Base-by-base conservation (phyloP, 2,329 filamentous ascomycete genomes). In the Bisporella sp. region DNA sequence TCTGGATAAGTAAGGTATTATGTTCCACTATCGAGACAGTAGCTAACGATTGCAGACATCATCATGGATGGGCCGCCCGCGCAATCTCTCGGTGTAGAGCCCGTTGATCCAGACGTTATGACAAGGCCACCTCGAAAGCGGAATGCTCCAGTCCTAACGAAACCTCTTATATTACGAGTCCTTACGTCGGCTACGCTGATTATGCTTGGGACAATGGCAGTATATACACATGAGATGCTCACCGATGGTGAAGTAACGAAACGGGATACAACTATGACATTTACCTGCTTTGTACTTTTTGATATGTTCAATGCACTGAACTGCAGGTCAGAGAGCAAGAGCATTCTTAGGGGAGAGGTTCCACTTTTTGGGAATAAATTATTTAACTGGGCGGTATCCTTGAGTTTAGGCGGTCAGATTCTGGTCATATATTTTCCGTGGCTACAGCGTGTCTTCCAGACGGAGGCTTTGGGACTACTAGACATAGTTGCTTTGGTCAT, bases 241-340 rank as follows among this genome's bases (percentile, higher is more conserved):
- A 77, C 81, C 29, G 89, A 95, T 64, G 84, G 89, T 49, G 74
- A 84, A 52, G 87, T 97, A 52, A 95, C 85, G 1, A 88, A 89
- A 46, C 89, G 95, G 60, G 93, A 99, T 70, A 99, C 93, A 1
- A 99, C 93, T 57, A 96, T 99, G 87, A 97, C 93, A 0, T 99
- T 99, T 66, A 99, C 93, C 5, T 96, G 91, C 70, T 99, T 99
- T 65, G 93, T 99, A 43, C 80, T 99, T 48, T 99, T 97, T 69
- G 93, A 99, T 74, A 99, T 99, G 93, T 96, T 97, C 76, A 97
- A 99, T 69, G 93, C 93, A 1, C 76, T 99, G 28, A 85, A 89
- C 12, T 99, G 93, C 70, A 88, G 93, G 45, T 95, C 87, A 6
- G 91, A 96, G 65, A 83, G 80, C 55, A 97, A 97, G 68, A 95